phyloP scores from a whole-genome alignment of 768 basidiomycete genomes.

The Solioccasus polychromus region DNA sequence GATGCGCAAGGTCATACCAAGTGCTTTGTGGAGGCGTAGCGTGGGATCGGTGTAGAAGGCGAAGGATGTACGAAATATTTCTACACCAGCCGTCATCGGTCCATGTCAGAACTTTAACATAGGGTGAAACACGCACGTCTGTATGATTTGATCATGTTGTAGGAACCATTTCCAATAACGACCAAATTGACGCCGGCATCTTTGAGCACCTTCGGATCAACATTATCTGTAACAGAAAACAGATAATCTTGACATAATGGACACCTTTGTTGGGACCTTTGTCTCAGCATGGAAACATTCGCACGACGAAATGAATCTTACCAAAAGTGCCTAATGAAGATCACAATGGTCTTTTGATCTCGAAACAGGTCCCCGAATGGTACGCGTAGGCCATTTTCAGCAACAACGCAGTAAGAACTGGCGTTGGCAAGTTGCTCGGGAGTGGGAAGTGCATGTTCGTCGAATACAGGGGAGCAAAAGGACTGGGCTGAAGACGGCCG shows the following conservation, averaged over 20 bases:
- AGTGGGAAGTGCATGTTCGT: conserved; percentile 52
- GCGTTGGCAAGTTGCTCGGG: conserved; percentile 57
- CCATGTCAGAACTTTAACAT: neutral
- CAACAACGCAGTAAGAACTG: conserved; percentile 58
- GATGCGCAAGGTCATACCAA: conserved; percentile 69
- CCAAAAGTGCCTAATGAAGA: conserved; percentile 91
- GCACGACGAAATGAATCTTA: conserved; percentile 20
- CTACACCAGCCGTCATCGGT: conserved; percentile 23
- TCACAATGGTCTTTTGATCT: conserved; percentile 58
- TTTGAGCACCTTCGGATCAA: conserved; percentile 46
- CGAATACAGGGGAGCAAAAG: conserved; percentile 22
- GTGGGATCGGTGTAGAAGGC: conserved; percentile 79
- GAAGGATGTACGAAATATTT: conserved; percentile 72
- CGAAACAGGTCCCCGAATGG: conserved; percentile 68
- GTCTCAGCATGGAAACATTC: conserved; percentile 5
- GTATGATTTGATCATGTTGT: conserved; percentile 74
- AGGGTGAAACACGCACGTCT: conserved; percentile 40
- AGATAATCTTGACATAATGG: conserved; percentile 88
- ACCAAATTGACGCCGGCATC: conserved; percentile 57
- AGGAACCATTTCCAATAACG: conserved; percentile 77
- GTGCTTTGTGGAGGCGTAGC: conserved; percentile 59
- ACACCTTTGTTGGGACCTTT: conserved; percentile 54
- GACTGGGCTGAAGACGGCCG: conserved; percentile 18
- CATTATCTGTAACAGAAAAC: conserved; percentile 53
- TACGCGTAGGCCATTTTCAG: conserved; percentile 62